Conservation (phyloP, 441 rosid species). For the Daphne laureola region DNA sequence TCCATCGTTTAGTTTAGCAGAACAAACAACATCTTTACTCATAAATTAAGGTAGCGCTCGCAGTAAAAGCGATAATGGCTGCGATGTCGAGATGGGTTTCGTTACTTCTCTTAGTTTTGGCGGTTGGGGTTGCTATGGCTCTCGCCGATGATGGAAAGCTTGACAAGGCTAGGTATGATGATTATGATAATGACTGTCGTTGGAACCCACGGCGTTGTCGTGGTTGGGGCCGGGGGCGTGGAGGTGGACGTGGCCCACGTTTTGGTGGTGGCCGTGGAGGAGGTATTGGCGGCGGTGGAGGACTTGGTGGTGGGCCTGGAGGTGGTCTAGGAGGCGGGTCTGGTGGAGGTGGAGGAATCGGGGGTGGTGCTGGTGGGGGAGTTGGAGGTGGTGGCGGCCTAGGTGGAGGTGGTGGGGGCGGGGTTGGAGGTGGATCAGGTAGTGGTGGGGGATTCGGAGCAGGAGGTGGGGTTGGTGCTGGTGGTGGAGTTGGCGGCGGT, state of each 20-base stretch:
- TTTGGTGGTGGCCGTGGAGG: conserved; percentile 22
- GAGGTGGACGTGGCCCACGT: conserved; percentile 21
- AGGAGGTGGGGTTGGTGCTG: conserved; percentile 32
- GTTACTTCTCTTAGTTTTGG: conserved; percentile 29
- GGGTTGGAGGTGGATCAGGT: conserved; percentile 32
- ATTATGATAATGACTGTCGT: conserved; percentile 41
- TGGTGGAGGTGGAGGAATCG: conserved; percentile 29
- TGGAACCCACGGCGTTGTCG: conserved; percentile 29
- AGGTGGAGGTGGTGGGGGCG: conserved; percentile 31
- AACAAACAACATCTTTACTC: conserved; percentile 5
- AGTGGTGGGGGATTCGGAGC: conserved; percentile 44
- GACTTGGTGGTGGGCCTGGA: conserved; percentile 25
- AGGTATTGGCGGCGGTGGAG: conserved; percentile 29
- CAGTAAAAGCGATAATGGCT: conserved; percentile 13
- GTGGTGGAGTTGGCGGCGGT: conserved; percentile 26
- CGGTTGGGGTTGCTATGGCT: conserved; percentile 36
- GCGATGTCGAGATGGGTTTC: conserved; percentile 28
- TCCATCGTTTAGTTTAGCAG: background rate
- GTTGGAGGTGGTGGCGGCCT: conserved; percentile 36
- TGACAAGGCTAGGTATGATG: conserved; percentile 29
- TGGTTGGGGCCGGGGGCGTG: conserved; percentile 16
- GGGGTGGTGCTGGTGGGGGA: conserved; percentile 26
- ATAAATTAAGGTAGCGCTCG: background rate
- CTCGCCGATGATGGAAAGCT: conserved; percentile 34
- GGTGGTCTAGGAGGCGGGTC: conserved; percentile 33